These are phyloP conservation scores for Colletotrichum aenigma DNA, from an alignment of 2,329 filamentous ascomycete species.

Conservation along the genomic window DNA sequence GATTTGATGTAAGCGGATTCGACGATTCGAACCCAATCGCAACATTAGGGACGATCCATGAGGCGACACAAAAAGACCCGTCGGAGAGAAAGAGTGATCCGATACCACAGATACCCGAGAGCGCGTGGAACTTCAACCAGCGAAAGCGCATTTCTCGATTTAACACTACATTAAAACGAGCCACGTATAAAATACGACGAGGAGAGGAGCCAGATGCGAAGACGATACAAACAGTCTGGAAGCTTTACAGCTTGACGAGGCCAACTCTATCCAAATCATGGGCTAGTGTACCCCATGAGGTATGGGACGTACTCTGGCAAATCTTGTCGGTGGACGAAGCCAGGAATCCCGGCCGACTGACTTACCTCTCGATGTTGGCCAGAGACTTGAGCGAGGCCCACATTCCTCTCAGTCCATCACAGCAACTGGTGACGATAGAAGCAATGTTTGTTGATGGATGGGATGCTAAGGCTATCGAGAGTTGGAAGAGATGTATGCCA, in stretches of 20 bases:
- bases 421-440: slow-evolving; percentile 72
- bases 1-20: slow-evolving; percentile 8
- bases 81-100: slow-evolving; percentile 6
- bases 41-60: slow-evolving; percentile 9
- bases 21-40: slow-evolving; percentile 14
- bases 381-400: slow-evolving; percentile 69
- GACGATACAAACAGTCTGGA: slow-evolving; percentile 49
- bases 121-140: slow-evolving; percentile 40
- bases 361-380: slow-evolving; percentile 65
- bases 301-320: slow-evolving; percentile 72
- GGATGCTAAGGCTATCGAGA: slow-evolving; percentile 62
- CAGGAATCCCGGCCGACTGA: slow-evolving; percentile 58
- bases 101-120: slow-evolving; percentile 39
- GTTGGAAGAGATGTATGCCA: slow-evolving; percentile 64
- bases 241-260: slow-evolving; percentile 52
- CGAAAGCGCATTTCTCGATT: slow-evolving; percentile 41
- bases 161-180: slow-evolving; percentile 33
- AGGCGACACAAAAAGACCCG: slow-evolving; percentile 24
- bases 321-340: slow-evolving; percentile 57
- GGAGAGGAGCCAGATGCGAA: slow-evolving; percentile 28
- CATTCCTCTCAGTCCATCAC: slow-evolving; percentile 55
- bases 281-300: slow-evolving; percentile 59
- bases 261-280: slow-evolving; percentile 49
- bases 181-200: slow-evolving; percentile 31
- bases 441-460: slow-evolving; percentile 69